Conservation (phyloP, 2,329 filamentous ascomycete species). For the Fusarium sp. region DNA sequence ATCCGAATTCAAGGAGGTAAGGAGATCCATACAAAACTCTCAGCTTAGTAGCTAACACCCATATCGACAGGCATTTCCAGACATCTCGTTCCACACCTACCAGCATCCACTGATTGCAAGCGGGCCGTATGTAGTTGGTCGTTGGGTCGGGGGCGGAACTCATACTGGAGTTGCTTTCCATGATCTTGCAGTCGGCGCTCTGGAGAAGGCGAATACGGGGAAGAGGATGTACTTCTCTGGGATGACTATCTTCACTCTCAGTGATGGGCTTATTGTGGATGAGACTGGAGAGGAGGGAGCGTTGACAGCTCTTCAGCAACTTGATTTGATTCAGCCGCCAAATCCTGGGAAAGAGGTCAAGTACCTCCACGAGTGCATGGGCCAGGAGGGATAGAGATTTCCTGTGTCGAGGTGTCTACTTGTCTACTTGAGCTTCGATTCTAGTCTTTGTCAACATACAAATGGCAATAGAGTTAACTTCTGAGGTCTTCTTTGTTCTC, state of each 20-base stretch:
- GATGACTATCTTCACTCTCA: background rate
- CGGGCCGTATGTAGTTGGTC: background rate
- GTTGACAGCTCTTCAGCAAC: background rate
- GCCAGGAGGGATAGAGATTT: background rate
- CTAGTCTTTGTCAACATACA: no score
- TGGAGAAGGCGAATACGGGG: background rate
- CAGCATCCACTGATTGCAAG: background rate
- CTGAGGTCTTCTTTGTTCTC: no score
- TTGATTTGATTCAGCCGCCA: background rate
- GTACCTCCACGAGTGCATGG: background rate
- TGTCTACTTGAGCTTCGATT: background rate
- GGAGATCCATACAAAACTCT: background rate
- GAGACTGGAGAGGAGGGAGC: background rate
- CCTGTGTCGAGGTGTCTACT: background rate
- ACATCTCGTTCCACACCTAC: background rate
- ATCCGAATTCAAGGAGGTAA: background rate
- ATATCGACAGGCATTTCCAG: background rate
- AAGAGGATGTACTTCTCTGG: background rate
- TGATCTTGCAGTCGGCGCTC: background rate
- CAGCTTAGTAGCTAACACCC: background rate
- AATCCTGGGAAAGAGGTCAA: background rate
- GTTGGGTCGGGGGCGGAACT: background rate
- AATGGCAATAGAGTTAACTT: no score
- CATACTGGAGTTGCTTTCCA: background rate
- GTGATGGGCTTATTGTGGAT: background rate